Evolutionary conservation across 202 grass and related monocot species (phyloP), one percentile per base, ranked within the genome.

Genomic region (Elaeis oleifera): DNA sequence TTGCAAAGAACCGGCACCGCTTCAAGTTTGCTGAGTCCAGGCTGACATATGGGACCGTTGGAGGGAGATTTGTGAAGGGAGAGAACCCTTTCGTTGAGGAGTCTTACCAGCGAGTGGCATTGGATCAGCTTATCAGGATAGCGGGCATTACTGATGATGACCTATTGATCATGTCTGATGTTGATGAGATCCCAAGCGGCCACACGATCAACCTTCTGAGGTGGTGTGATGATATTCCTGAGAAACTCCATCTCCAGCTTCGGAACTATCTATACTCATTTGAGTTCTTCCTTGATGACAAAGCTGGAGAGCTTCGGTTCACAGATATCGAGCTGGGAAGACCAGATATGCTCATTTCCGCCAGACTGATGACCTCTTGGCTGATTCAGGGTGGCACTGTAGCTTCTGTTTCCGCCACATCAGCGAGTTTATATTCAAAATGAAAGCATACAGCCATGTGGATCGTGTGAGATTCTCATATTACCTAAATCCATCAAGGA

Each of bases 71-170:
- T 56, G 77, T 89, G 56, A 89, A 95, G 71, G 90, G 90, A 28
- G 90, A 95, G 61, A 95, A 95, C 75, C 90, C 90, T 19, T 95
- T 95, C 58, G 90, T 95, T 3, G 90, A 95, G 76, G 90, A 95
- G 51, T 95, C 90, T 0, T 95, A 95, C 71, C 90, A 95, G 49
- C 74, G 90, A 74, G 90, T 95, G 57, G 85, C 85, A 19, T 66
- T 95, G 0, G 90, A 95, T 44, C 90, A 76, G 73, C 81, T 95
- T 29, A 89, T 95, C 15, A 89, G 68, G 54, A 86, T 95, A 23
- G 85, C 85, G 0, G 82, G 90, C 39, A 86, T 95, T 67, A 64
- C 54, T 0, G 79, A 89, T 18, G 85, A 95, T 49, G 90, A 95
- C 75, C 69, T 95, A 64, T 71, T 95, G 76, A 95, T 95, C 63